phyloP scores from a whole-genome alignment of 2,329 filamentous ascomycete genomes.

The Magnaporthiopsis incrustans region DNA sequence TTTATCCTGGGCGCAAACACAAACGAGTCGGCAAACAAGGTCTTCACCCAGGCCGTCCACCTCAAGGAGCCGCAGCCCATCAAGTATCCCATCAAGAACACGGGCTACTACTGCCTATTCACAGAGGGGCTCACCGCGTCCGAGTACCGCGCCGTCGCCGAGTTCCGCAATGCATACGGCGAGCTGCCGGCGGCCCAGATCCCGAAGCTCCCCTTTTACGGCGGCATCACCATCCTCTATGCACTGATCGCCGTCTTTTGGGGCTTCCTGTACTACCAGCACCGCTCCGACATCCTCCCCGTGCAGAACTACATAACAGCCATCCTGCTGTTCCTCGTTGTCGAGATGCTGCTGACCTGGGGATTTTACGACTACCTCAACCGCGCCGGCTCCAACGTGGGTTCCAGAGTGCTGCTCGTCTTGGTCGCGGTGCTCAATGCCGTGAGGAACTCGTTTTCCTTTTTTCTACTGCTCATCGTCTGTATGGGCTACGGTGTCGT shows the following conservation, averaged over 20 bases:
- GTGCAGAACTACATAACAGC: conserved; percentile 99
- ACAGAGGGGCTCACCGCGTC: conserved; percentile 61
- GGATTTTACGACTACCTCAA: conserved; percentile 98
- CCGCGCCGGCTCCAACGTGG: conserved; percentile 72
- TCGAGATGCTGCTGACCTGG: conserved; percentile 98
- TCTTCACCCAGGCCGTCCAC: conserved; percentile 74
- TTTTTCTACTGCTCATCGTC: conserved; percentile 94
- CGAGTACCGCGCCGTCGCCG: conserved; percentile 72
- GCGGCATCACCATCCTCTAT: conserved; percentile 87
- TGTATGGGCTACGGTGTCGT: conserved; percentile 99
- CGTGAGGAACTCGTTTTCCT: conserved; percentile 92
- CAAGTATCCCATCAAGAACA: conserved; percentile 79
- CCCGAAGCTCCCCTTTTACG: conserved; percentile 94
- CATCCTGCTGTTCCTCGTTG: conserved; percentile 84
- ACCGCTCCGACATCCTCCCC: conserved; percentile 87
- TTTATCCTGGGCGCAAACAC: conserved; percentile 78
- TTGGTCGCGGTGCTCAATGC: conserved; percentile 91
- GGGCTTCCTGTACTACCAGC: conserved; percentile 92
- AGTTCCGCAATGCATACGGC: conserved; percentile 93
- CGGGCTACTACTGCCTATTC: conserved; percentile 91
- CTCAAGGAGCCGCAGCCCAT: conserved; percentile 66
- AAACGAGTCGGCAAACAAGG: conserved; percentile 61
- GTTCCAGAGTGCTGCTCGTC: conserved; percentile 79
- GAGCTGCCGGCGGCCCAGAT: conserved; percentile 94
- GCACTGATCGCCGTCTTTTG: conserved; percentile 81